phyloP scores from a whole-genome alignment of 2,329 filamentous ascomycete genomes.

The Eutypella sp. region DNA sequence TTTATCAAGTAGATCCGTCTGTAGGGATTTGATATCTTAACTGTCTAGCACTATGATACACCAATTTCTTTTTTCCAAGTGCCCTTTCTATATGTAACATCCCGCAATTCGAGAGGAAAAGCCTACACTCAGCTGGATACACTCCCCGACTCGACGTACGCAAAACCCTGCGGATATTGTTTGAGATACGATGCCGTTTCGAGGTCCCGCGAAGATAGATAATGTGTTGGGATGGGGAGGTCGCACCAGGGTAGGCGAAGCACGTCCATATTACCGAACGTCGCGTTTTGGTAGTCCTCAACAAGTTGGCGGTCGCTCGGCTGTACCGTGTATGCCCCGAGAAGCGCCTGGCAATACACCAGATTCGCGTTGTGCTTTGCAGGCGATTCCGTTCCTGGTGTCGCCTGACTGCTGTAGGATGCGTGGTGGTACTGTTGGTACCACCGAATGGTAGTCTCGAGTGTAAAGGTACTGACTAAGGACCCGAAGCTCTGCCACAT shows the following conservation, averaged over 20 bases:
- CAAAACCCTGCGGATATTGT: no score
- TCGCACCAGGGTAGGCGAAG: not conserved
- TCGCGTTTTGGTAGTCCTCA: not conserved
- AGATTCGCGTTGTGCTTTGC: not conserved
- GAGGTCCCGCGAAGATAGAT: no score
- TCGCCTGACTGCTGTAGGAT: not conserved
- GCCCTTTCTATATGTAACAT: no score
- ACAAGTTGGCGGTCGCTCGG: not conserved
- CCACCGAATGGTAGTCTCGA: slow-evolving; percentile 14
- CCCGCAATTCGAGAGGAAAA: no score
- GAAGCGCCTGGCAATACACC: not conserved
- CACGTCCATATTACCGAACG: not conserved
- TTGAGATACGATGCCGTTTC: no score
- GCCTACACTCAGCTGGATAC: no score
- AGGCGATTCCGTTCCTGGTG: not conserved
- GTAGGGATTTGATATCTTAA: no score
- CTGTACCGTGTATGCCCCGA: not conserved
- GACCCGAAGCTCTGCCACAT: slow-evolving; percentile 13
- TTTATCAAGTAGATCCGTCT: no score
- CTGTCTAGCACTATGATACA: no score
- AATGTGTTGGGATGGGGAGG: no score
- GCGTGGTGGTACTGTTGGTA: slow-evolving; percentile 12
- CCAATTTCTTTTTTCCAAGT: no score
- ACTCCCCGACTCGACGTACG: no score
- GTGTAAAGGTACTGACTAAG: slow-evolving; percentile 10